Percentiles rank a stretch among this genome's conserved stretches.
Evolutionary conservation across 768 basidiomycete species (phyloP).

Genomic region (Grammothele lineata): DNA sequence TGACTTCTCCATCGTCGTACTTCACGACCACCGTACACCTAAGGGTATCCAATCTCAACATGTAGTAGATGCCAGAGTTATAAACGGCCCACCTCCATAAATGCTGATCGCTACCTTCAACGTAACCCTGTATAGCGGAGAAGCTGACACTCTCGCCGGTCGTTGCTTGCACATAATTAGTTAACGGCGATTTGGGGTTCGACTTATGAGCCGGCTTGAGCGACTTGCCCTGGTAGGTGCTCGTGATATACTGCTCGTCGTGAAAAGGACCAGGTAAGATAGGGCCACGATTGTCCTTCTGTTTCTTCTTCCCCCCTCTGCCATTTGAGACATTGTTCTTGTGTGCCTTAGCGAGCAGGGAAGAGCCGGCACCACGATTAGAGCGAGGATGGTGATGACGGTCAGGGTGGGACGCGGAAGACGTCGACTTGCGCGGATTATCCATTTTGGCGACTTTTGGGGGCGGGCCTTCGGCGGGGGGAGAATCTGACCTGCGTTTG

Average conservation of each 20-base stretch:
- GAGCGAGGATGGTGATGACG: constrained; percentile 3
- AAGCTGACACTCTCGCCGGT: constrained; percentile 25
- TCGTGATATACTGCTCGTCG: constrained; percentile 31
- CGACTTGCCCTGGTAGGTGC: constrained; percentile 20
- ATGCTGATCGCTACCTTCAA: constrained; percentile 21
- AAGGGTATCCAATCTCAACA: too few relatives aligned
- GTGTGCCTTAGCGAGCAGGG: constrained; percentile 15
- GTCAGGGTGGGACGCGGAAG: background rate
- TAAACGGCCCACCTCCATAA: constrained; percentile 42
- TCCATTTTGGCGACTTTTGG: constrained; percentile 10
- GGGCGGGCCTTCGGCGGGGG: constrained; percentile 14
- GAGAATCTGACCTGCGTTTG: constrained; percentile 9
- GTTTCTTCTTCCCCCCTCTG: constrained; percentile 1
- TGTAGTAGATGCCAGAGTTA: background rate
- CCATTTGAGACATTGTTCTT: constrained; percentile 14
- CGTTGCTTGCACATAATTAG: constrained; percentile 34
- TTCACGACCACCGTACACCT: constrained; percentile 37
- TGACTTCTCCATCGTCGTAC: constrained; percentile 12
- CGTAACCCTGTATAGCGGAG: constrained; percentile 23
- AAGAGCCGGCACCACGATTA: constrained; percentile 9
- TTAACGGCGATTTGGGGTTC: constrained; percentile 51
- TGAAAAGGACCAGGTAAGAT: constrained; percentile 31
- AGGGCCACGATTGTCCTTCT: constrained; percentile 5
- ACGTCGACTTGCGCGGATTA: background rate
- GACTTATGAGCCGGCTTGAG: constrained; percentile 29